These are phyloP conservation scores for Ziziphus jujuba DNA, from an alignment of 306 rosid species.

Conservation along the genomic window DNA sequence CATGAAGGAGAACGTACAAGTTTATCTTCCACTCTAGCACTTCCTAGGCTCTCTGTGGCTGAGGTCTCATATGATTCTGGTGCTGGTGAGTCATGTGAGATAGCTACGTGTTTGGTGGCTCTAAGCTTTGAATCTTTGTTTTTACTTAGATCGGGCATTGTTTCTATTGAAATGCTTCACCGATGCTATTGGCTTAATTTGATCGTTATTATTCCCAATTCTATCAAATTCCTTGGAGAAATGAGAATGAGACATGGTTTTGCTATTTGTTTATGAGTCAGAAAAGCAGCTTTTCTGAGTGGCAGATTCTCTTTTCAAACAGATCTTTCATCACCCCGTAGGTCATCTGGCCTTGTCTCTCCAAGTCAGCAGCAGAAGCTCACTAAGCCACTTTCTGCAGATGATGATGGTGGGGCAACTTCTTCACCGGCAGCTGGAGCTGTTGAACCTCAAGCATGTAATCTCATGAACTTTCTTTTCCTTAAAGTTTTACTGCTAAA, in stretches of 20 bases:
- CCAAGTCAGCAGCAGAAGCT: conserved; percentile 58
- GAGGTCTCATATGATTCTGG: conserved; percentile 68
- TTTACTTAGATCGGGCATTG: conserved; percentile 11
- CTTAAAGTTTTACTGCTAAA: conserved; percentile 20
- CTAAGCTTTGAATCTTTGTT: conserved; percentile 3
- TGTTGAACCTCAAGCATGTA: conserved; percentile 72
- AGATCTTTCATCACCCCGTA: conserved; percentile 62
- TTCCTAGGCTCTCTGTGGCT: conserved; percentile 72
- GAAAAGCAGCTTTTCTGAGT: conserved; percentile 33
- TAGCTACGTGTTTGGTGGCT: conserved; percentile 16
- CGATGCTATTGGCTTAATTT: neutral
- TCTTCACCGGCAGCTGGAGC: conserved; percentile 59
- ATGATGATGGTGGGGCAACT: conserved; percentile 65
- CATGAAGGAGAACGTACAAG: conserved; percentile 68
- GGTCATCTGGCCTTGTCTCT: conserved; percentile 49
- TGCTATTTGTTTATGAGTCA: conserved; percentile 17
- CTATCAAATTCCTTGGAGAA: neutral
- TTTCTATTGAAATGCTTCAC: conserved; percentile 18
- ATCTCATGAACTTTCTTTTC: conserved; percentile 36
- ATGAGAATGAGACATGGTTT: neutral
- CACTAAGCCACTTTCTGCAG: conserved; percentile 48
- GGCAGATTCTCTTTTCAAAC: conserved; percentile 34
- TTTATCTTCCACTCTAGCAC: conserved; percentile 68
- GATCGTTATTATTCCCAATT: neutral
- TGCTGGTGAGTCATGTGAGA: conserved; percentile 50